A percentile compares a stretch with the other conserved stretches of the same genome.
phyloP scores from a whole-genome alignment of 345 rosid species.

The Citrus reticulata region DNA sequence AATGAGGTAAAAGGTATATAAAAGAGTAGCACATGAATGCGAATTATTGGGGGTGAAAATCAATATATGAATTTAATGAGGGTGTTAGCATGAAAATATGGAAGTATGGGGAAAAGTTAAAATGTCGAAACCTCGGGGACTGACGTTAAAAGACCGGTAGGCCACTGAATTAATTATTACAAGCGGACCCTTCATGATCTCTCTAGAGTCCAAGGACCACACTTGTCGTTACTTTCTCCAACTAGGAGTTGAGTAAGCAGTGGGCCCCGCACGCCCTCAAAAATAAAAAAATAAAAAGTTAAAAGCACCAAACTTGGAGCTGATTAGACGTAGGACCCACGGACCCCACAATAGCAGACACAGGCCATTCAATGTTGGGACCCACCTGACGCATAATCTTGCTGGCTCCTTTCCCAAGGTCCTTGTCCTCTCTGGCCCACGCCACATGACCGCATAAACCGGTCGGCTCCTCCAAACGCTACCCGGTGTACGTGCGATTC shows the following conservation, averaged over 20 bases:
- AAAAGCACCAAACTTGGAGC: constrained; percentile 31
- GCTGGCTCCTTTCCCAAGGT: constrained; percentile 36
- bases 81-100: background rate
- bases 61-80: background rate
- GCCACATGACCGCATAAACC: constrained; percentile 27
- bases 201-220: constrained; percentile 17
- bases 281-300: background rate
- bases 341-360: background rate
- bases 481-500: constrained; percentile 24
- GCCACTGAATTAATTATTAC: background rate
- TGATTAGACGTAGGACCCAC: constrained; percentile 47
- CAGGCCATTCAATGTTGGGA: constrained; percentile 2
- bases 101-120: background rate
- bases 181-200: background rate
- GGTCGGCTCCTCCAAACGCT: background rate
- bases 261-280: background rate
- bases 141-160: background rate
- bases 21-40: background rate
- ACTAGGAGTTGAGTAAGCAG: constrained; percentile 1
- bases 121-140: background rate
- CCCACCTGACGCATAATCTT: constrained; percentile 18
- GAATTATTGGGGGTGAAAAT: too few species aligned
- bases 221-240: constrained; percentile 6
- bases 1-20: background rate
- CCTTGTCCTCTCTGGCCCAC: constrained; percentile 47